phyloP scores from a whole-genome alignment of 371 early-diverging fungal species.

The Capniomyces stellatus region DNA sequence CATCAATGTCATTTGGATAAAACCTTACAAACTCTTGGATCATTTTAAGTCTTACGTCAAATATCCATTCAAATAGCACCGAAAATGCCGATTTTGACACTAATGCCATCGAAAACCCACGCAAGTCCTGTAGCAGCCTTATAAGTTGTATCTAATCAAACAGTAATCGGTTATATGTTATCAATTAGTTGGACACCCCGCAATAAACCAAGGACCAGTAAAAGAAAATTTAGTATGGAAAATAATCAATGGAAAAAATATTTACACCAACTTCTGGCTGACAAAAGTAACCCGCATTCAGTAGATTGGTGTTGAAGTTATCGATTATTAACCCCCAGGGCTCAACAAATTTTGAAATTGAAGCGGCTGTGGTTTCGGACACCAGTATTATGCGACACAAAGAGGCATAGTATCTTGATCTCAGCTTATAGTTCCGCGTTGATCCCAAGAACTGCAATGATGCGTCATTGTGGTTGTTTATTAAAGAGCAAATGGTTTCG shows the following conservation, averaged over 20 bases:
- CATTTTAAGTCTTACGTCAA: slow-evolving; percentile 38
- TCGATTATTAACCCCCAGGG: slow-evolving; percentile 39
- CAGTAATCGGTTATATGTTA: no score
- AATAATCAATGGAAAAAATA: neutral
- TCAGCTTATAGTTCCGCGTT: slow-evolving; percentile 29
- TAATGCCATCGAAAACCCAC: slow-evolving; percentile 56
- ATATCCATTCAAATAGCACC: slow-evolving; percentile 76
- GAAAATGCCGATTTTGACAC: slow-evolving; percentile 37
- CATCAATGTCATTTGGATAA: slow-evolving; percentile 36
- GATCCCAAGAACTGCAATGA: slow-evolving; percentile 50
- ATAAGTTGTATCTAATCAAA: slow-evolving; percentile 12
- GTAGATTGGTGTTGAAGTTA: slow-evolving; percentile 22
- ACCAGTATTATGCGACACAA: slow-evolving; percentile 54
- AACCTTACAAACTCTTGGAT: slow-evolving; percentile 47
- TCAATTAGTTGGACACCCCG: no score
- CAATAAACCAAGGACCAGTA: neutral
- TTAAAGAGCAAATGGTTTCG: slow-evolving; percentile 40
- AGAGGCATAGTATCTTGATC: slow-evolving; percentile 56
- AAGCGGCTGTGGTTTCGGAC: slow-evolving; percentile 39
- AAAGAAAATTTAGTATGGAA: neutral
- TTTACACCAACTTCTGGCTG: slow-evolving; percentile 2
- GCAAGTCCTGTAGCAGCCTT: slow-evolving; percentile 62
- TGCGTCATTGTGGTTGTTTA: slow-evolving; percentile 45
- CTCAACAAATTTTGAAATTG: slow-evolving; percentile 49
- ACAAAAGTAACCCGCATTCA: slow-evolving; percentile 25